phyloP scores from a whole-genome alignment of 2,329 filamentous ascomycete species.

The Hymenoscyphus scutula region DNA sequence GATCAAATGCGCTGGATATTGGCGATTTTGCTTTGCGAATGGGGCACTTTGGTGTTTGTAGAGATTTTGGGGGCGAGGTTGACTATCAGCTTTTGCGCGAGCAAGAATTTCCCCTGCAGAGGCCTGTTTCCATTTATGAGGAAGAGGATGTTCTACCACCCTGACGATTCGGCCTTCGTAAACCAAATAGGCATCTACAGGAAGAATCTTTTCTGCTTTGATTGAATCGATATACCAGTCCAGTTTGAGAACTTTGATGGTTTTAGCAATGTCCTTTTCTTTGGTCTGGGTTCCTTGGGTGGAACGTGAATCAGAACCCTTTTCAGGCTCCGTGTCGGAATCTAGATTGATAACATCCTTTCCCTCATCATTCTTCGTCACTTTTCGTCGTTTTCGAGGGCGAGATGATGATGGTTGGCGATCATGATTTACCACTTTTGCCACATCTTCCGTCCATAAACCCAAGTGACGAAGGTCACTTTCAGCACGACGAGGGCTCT shows the following conservation, averaged over 20 bases:
- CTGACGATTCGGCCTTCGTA: slow-evolving; percentile 46
- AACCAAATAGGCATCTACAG: slow-evolving; percentile 50
- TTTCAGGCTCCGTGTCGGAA: slow-evolving; percentile 18
- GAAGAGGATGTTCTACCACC: neutral
- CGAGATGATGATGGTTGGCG: slow-evolving; percentile 32
- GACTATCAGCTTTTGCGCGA: slow-evolving; percentile 28
- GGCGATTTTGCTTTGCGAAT: slow-evolving; percentile 15
- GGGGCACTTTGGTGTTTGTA: slow-evolving; percentile 20
- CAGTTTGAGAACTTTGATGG: slow-evolving; percentile 55
- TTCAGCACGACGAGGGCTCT: slow-evolving; percentile 65
- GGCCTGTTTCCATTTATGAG: slow-evolving; percentile 19
- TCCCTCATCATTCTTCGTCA: slow-evolving; percentile 21
- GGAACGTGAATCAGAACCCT: slow-evolving; percentile 3
- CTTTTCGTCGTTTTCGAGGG: slow-evolving; percentile 38
- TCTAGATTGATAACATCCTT: slow-evolving; percentile 27
- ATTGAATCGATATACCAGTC: slow-evolving; percentile 58
- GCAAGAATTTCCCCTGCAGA: slow-evolving; percentile 29
- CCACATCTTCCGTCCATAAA: slow-evolving; percentile 44
- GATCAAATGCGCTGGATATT: slow-evolving; percentile 44
- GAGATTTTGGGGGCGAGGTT: slow-evolving; percentile 25
- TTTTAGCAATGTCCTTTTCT: slow-evolving; percentile 19
- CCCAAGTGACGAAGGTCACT: slow-evolving; percentile 74
- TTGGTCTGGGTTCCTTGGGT: neutral
- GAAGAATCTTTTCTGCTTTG: slow-evolving; percentile 44
- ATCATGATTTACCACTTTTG: slow-evolving; percentile 5